These are phyloP conservation scores for Lyophyllum atratum DNA, from an alignment of 768 basidiomycete species.

Conservation along the genomic window DNA sequence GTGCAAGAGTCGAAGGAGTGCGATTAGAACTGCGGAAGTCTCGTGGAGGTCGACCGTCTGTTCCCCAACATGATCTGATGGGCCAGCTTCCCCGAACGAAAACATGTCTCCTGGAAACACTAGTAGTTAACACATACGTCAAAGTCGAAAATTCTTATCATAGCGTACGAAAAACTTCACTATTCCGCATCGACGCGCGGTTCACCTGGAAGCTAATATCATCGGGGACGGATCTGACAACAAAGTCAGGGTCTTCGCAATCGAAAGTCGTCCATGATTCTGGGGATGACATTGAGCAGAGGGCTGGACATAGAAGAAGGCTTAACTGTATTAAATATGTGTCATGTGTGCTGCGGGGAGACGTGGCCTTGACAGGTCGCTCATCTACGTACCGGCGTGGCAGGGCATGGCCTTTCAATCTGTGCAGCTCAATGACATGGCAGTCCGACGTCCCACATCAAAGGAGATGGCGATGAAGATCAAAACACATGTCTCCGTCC, in stretches of 20 bases:
- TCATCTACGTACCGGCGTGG: conserved; percentile 3
- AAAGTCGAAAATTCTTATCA: not conserved
- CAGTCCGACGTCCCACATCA: conserved; percentile 20
- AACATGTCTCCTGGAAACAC: conserved; percentile 66
- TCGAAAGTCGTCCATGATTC: conserved; percentile 39
- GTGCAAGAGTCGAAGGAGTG: conserved; percentile 60
- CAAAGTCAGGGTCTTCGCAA: conserved; percentile 55
- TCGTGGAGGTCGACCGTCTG: conserved; percentile 58
- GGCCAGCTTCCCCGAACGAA: conserved; percentile 47
- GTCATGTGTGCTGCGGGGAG: not conserved
- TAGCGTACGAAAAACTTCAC: conserved; percentile 66
- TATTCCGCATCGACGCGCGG: conserved; percentile 49
- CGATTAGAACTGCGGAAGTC: conserved; percentile 43
- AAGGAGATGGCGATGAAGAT: conserved; percentile 26
- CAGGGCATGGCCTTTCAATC: conserved; percentile 6
- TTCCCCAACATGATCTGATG: conserved; percentile 21
- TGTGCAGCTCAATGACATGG: conserved; percentile 14
- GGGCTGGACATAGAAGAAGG: not conserved
- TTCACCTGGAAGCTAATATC: conserved; percentile 49
- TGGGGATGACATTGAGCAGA: conserved; percentile 5
- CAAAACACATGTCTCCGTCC: conserved; percentile 29
- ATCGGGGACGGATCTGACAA: conserved; percentile 56
- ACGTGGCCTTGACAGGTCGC: not conserved
- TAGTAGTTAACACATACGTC: conserved; percentile 4
- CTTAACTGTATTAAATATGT: conserved; percentile 1